Base-by-base conservation (phyloP, 2,329 filamentous ascomycete genomes). In the Macroventuria anomochaeta region DNA sequence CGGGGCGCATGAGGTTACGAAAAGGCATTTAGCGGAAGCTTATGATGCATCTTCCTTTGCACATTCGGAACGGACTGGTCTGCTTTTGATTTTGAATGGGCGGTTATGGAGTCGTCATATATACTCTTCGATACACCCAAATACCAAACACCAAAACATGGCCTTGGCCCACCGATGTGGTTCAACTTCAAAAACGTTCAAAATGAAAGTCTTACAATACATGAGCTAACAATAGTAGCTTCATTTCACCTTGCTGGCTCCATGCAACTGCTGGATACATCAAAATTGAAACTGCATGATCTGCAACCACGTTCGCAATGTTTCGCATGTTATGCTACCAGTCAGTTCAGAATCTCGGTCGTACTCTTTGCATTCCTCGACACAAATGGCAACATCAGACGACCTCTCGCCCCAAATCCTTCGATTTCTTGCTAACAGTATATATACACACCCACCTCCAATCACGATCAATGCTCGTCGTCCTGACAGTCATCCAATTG, bases 1-100 rank as follows among this genome's bases (percentile, higher is more conserved):
- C 52, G 54, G 62, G 65, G 63, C 65, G 65, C 62, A 68, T 62
- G 60, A 64, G 63, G 61, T 64, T 65, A 67, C 53, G 62, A 67
- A 68, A 67, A 67, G 61, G 63, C 62, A 65, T 61, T 59, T 59
- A 62, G 55, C 58, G 55, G 57, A 62, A 66, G 60, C 60, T 57
- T 62, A 63, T 61, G 63, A 66, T 65, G 59, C 62, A 67, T 63
- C 59, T 68, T 68, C 65, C 65, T 68, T 65, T 68, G 63, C 65
- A 67, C 65, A 58, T 63, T 67, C 65, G 65, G 63, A 62, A 61
- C 37, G 61, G 59, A 55, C 62, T 61, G 61, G 62, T 56, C 65
- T 65, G 55, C 56, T 68, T 68, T 68, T 65, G 63, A 64, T 48
- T 43, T 48, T 33, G 38, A 54, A 51, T 33, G 59, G 62, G 61